Evolutionary conservation across 352 stramenopile species (phyloP), one percentile per base, ranked within the genome.

Genomic region (Pythium sp.): DNA sequence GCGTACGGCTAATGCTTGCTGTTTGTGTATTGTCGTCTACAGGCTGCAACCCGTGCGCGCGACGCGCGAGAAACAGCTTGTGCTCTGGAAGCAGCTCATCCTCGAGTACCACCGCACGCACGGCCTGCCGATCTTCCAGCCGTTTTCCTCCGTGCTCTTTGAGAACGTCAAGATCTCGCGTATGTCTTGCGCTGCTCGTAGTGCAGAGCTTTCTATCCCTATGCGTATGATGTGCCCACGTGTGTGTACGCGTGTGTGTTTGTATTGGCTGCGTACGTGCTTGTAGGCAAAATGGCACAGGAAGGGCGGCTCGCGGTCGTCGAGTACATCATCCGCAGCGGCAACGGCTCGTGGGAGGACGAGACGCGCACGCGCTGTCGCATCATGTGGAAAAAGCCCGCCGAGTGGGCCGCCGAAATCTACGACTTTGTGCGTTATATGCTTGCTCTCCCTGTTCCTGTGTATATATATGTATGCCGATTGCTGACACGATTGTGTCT

Each of bases 351-450:
- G 46, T 95, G 87, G 87, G 87, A 95, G 65, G 87, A 95, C 67
- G 85, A 93, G 60, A 88, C 82, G 46, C 79, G 77, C 68, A 93
- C 84, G 65, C 84, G 87, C 28, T 93, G 83, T 63, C 81, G 87
- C 38, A 88, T 95, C 64, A 93, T 94, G 82, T 95, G 87, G 87
- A 95, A 95, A 67, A 91, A 86, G 46, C 87, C 87, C 5, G 69
- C 73, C 12, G 87, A 92, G 69, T 95, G 87, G 87, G 87, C 87
- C 18, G 82, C 71, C 56, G 87, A 93, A 67, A 84, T 95, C 72
- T 95, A 95, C 72, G 86, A 92, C 70, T 93, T 92, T 79, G 87
- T 95, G 75, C 12, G 80, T 60, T 20, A 28, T 36, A 3, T 36
- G 32, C 7, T 36, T 9, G 9, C 32, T 36, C 36, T 41, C 36